Base-by-base conservation (phyloP, 108 stramenopile genomes). In the Conticribra weissflogii region DNA sequence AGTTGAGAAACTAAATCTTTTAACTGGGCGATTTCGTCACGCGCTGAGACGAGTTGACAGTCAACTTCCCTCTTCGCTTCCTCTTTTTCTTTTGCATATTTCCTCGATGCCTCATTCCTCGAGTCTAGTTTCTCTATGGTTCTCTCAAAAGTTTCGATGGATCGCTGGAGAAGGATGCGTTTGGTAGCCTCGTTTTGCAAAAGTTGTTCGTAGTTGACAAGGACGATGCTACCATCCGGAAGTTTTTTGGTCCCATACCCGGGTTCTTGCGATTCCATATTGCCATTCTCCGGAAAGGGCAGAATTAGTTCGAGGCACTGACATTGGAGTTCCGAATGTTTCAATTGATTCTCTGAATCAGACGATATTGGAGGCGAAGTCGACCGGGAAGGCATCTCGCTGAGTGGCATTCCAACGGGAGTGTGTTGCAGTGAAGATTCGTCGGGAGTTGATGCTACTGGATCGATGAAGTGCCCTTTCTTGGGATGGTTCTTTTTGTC, bases 101-200 rank as follows among this genome's bases (percentile, higher is more conserved):
- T 36, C 53, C 62, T 25, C 24, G 59, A 33, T 0, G 45, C 48
- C 17, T 63, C 34, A 51, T 70, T 44, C 14, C 28, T 55, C 17
- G 30, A n/a, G 25, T 67, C 58, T 3, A 70, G 29, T 19, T 62
- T 65, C 55, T 64, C 57, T 1, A 70, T 52, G 5, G 63, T 70
- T 29, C 63, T 68, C 50, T 78, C 63, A 31, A 70, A 68, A 9
- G 58, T 57, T 31, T 83, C 77, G 4, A 82, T 57, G 47, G 86
- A 85, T 51, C 88, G 66, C 60, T 91, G 84, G 8, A 91, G 58
- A 12, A 91, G 78, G 15, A 79, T 80, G 16, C 90, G 74, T 58
- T 88, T 91, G 12, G 80, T 81, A 25, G 83, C 86, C 68, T 91
- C 87, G 21, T 77, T 63, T 54, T 79, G 68, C 23, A 91, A 74